Evolutionary conservation across 148 eudicot species (phyloP).

Genomic region (Dysphania ambrosioides): DNA sequence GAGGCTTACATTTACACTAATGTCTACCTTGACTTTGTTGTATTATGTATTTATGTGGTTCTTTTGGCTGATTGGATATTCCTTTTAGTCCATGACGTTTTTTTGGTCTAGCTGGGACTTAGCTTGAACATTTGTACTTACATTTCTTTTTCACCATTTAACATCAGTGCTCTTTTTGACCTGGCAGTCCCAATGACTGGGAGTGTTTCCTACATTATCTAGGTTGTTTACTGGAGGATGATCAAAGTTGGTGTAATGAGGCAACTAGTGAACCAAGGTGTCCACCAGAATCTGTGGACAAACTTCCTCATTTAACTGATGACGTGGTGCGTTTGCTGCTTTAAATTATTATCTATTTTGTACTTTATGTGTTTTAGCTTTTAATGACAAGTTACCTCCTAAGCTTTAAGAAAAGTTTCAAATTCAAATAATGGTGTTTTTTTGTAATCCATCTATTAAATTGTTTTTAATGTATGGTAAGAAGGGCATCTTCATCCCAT

Average conservation of each 20-base stretch:
- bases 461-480: too few species aligned
- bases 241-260: slow-evolving; percentile 43
- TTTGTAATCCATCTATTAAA: too few species aligned
- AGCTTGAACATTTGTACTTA: not conserved
- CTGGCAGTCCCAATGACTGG: slow-evolving; percentile 94
- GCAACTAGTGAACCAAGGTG: slow-evolving; percentile 36
- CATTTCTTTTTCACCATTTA: not conserved
- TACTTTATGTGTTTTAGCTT: not conserved
- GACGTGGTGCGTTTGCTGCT: slow-evolving; percentile 49
- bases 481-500: not conserved
- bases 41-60: slow-evolving; percentile 1
- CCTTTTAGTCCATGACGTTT: not conserved
- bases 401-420: not conserved
- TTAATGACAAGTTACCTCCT: not conserved
- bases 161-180: slow-evolving; percentile 21
- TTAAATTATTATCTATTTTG: not conserved
- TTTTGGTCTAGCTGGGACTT: not conserved
- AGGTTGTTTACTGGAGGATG: slow-evolving; percentile 87
- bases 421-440: not conserved
- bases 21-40: not conserved
- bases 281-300: slow-evolving; percentile 40
- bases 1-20: not conserved
- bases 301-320: slow-evolving; percentile 50
- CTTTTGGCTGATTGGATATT: not conserved
- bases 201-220: slow-evolving; percentile 77